Evolutionary conservation across 768 basidiomycete species (phyloP).

Genomic region (Suillus alpinus): DNA sequence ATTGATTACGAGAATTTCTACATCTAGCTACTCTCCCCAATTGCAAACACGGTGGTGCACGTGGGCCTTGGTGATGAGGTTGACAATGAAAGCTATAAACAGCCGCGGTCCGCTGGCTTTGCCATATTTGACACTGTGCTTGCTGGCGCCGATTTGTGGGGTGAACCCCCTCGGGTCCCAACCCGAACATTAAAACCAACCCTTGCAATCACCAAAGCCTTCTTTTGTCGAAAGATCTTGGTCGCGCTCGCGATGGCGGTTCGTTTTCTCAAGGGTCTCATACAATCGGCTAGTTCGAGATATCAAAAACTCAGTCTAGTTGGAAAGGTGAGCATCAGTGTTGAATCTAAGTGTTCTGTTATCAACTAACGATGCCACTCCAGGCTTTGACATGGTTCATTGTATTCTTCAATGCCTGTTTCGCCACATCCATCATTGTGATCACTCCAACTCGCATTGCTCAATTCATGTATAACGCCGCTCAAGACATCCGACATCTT

Average conservation of each 20-base stretch:
- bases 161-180: not conserved
- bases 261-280: constrained; percentile 25
- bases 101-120: not conserved
- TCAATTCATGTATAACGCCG: constrained; percentile 68
- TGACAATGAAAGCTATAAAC: not conserved
- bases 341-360: not conserved
- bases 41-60: not conserved
- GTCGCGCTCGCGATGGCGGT: not conserved
- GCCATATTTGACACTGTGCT: not conserved
- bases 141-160: not conserved
- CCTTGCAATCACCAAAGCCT: constrained; percentile 20
- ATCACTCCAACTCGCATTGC: constrained; percentile 64
- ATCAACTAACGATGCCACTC: not conserved
- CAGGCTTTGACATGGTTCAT: constrained; percentile 61
- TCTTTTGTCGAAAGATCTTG: not conserved
- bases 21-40: constrained; percentile 32
- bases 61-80: not conserved
- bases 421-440: constrained; percentile 42
- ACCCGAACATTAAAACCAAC: not conserved
- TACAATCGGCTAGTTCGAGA: constrained; percentile 29
- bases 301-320: constrained; percentile 50
- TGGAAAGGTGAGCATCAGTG: constrained; percentile 47
- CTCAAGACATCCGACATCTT: constrained; percentile 55
- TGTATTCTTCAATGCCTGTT: constrained; percentile 51
- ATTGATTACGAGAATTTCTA: constrained; percentile 74